phyloP scores from a whole-genome alignment of 768 basidiomycete genomes.

The Neoboletus brunneissimus region DNA sequence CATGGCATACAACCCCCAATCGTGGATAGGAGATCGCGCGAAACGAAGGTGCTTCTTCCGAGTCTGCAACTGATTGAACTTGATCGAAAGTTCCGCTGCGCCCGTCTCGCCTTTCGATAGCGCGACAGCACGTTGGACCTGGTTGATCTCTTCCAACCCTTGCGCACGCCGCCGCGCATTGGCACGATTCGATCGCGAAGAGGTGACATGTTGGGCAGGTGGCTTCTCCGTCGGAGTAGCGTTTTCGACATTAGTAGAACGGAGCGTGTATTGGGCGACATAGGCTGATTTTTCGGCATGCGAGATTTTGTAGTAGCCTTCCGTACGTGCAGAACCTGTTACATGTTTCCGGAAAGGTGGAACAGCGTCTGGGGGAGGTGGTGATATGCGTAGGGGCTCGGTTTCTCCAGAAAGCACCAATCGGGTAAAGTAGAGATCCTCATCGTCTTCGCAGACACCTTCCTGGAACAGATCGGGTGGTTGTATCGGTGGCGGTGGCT shows the following conservation, averaged over 20 bases:
- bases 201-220: slow-evolving; percentile 55
- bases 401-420: slow-evolving; percentile 27
- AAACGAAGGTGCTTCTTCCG: slow-evolving; percentile 98
- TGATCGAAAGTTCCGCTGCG: slow-evolving; percentile 73
- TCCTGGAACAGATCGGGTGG: slow-evolving; percentile 53
- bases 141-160: slow-evolving; percentile 92
- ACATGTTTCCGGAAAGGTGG: slow-evolving; percentile 69
- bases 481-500: slow-evolving; percentile 40
- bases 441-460: slow-evolving; percentile 79
- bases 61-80: slow-evolving; percentile 98
- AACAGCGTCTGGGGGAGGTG: slow-evolving; percentile 40
- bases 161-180: slow-evolving; percentile 88
- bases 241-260: slow-evolving; percentile 46
- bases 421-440: slow-evolving; percentile 80
- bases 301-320: slow-evolving; percentile 94
- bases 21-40: slow-evolving; percentile 92
- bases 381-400: slow-evolving; percentile 25
- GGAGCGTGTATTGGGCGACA: slow-evolving; percentile 81
- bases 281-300: slow-evolving; percentile 89
- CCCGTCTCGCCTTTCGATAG: slow-evolving; percentile 73
- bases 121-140: slow-evolving; percentile 78
- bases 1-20: slow-evolving; percentile 98
- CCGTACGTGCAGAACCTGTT: slow-evolving; percentile 87
- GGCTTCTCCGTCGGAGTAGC: slow-evolving; percentile 41
- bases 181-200: slow-evolving; percentile 87